Evolutionary conservation across 2,329 filamentous ascomycete species (phyloP).

Genomic region (Curvularia sp.): DNA sequence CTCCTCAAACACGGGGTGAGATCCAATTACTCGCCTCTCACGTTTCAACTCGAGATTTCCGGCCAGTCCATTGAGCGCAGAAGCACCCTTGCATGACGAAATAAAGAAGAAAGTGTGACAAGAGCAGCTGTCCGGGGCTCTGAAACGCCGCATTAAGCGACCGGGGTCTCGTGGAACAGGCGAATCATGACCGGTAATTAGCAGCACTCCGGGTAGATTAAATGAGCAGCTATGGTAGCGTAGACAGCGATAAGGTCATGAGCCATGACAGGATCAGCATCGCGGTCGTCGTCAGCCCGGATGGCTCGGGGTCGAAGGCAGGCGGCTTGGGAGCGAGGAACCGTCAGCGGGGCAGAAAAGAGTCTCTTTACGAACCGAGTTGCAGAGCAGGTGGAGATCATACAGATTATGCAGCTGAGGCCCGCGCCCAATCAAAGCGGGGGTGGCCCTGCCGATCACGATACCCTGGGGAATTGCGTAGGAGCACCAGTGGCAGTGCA

Average conservation of each 20-base stretch:
- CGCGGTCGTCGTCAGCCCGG: conserved; percentile 9
- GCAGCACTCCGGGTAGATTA: conserved; percentile 20
- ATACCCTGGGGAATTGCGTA: neutral
- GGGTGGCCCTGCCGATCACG: conserved; percentile 6
- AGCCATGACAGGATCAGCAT: neutral
- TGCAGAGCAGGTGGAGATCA: conserved; percentile 34
- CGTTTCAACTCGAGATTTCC: conserved; percentile 24
- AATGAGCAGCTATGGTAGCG: conserved; percentile 7
- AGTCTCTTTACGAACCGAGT: conserved; percentile 31
- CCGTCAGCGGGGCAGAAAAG: conserved; percentile 27
- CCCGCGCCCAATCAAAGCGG: conserved; percentile 10
- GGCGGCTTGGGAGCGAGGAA: conserved; percentile 38
- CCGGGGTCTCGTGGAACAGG: conserved; percentile 6
- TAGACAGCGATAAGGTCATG: neutral
- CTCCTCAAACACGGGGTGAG: conserved; percentile 30
- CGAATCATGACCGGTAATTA: conserved; percentile 9
- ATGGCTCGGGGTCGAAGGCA: conserved; percentile 6
- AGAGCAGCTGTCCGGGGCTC: conserved; percentile 17
- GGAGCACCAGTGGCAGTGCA: conserved; percentile 7
- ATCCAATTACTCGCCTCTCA: conserved; percentile 21
- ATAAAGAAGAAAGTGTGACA: conserved; percentile 21
- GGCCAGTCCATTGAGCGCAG: conserved; percentile 14
- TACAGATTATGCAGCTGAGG: conserved; percentile 14
- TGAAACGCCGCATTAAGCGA: conserved; percentile 23
- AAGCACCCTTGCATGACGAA: conserved; percentile 14